Evolutionary conservation across 2,329 filamentous ascomycete genomes (phyloP).

Genomic region (Penicillium decumbens): DNA sequence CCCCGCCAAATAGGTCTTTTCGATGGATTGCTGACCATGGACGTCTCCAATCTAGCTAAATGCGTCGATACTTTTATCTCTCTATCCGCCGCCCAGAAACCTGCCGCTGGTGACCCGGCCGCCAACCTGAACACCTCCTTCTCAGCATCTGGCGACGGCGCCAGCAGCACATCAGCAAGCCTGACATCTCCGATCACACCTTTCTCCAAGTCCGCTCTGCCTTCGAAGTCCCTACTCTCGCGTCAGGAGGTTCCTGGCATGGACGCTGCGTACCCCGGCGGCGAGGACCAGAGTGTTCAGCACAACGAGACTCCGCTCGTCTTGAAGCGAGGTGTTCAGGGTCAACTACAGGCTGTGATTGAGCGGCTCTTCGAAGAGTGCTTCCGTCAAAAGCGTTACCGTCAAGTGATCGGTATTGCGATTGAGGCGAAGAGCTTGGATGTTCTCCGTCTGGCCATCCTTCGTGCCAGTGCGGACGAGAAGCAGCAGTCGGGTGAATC

Average conservation of each 20-base stretch:
- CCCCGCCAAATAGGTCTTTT: not conserved
- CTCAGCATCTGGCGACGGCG: conserved; percentile 61
- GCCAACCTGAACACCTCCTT: conserved; percentile 79
- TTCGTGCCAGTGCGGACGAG: conserved; percentile 82
- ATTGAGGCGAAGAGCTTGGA: conserved; percentile 91
- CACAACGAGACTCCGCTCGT: conserved; percentile 59
- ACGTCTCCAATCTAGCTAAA: conserved; percentile 55
- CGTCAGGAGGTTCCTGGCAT: conserved; percentile 63
- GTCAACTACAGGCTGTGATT: conserved; percentile 75
- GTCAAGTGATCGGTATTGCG: conserved; percentile 93
- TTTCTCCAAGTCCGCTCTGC: conserved; percentile 88
- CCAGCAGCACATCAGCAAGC: conserved; percentile 59
- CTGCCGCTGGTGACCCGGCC: conserved; percentile 49
- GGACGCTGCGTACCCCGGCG: conserved; percentile 53
- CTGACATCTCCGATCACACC: conserved; percentile 86
- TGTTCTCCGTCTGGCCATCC: conserved; percentile 78
- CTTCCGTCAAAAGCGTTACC: conserved; percentile 78
- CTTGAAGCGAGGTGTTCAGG: conserved; percentile 68
- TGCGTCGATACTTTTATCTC: conserved; percentile 97
- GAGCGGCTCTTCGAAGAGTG: conserved; percentile 89
- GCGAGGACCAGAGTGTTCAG: conserved; percentile 52
- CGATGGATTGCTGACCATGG: conserved; percentile 5
- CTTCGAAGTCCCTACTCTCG: conserved; percentile 91
- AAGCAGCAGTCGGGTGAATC: conserved; percentile 59
- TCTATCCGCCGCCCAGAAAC: conserved; percentile 59